These are phyloP conservation scores for Phenoliferia sp. DNA, from an alignment of 1,284 basidiomycete genomes.

Conservation along the genomic window DNA sequence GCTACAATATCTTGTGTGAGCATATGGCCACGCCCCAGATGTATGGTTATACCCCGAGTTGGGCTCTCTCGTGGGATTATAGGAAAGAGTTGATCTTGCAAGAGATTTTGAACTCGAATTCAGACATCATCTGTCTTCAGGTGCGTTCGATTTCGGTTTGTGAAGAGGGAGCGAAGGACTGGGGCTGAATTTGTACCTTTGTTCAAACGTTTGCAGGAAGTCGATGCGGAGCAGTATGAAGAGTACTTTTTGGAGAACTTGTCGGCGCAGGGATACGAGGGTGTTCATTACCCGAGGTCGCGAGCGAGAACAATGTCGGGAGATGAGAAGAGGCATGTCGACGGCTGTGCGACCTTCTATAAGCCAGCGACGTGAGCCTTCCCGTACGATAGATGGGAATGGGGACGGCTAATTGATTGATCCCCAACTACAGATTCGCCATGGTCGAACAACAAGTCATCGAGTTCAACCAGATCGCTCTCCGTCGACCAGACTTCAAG, in stretches of 20 bases:
- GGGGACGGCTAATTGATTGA: background rate
- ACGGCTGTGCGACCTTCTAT: slow-evolving; percentile 97
- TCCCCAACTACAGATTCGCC: slow-evolving; percentile 59
- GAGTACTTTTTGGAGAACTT: slow-evolving; percentile 84
- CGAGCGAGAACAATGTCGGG: slow-evolving; percentile 90
- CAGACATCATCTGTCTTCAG: slow-evolving; percentile 90
- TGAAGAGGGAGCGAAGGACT: background rate
- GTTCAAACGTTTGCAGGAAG: slow-evolving; percentile 53
- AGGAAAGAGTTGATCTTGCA: slow-evolving; percentile 84
- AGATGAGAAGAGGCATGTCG: slow-evolving; percentile 78
- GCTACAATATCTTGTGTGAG: slow-evolving; percentile 95
- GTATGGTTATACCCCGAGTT: slow-evolving; percentile 95
- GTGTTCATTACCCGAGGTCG: slow-evolving; percentile 89
- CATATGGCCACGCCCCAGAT: slow-evolving; percentile 81
- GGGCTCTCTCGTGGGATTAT: slow-evolving; percentile 94
- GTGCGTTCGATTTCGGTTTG: slow-evolving; percentile 22
- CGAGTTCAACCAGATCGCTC: slow-evolving; percentile 89
- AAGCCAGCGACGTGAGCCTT: slow-evolving; percentile 73
- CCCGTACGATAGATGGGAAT: background rate
- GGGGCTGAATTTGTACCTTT: background rate
- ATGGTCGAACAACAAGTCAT: slow-evolving; percentile 91
- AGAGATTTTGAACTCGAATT: slow-evolving; percentile 75
- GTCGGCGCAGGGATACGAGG: slow-evolving; percentile 76
- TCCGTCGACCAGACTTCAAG: slow-evolving; percentile 92
- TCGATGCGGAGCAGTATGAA: slow-evolving; percentile 88